Evolutionary conservation across 176 grass and related monocot genomes (phyloP).

Genomic region (Eragrostis nindensis): DNA sequence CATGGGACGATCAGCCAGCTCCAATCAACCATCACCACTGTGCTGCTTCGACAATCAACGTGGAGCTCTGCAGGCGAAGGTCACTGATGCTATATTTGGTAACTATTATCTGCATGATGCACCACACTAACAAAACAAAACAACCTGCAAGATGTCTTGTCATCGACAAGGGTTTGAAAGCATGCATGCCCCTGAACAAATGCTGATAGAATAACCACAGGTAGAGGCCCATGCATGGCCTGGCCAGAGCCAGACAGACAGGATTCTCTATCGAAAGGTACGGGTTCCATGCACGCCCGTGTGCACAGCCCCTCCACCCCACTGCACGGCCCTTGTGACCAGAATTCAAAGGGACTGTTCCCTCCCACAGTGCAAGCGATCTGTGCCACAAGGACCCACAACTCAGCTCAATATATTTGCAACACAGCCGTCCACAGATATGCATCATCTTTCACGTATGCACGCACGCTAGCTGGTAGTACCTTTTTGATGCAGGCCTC

Average conservation of each 20-base stretch:
- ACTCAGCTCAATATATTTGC: slow-evolving; percentile 27
- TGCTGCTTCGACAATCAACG: slow-evolving; percentile 52
- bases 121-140: slow-evolving; percentile 49
- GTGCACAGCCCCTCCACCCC: slow-evolving; percentile 50
- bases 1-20: slow-evolving; percentile 44
- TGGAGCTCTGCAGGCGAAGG: slow-evolving; percentile 42
- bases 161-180: slow-evolving; percentile 47
- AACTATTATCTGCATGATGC: slow-evolving; percentile 63
- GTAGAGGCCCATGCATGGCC: slow-evolving; percentile 43
- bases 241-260: slow-evolving; percentile 45
- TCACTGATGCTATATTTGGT: slow-evolving; percentile 63
- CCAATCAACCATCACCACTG: slow-evolving; percentile 31
- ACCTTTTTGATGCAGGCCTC: slow-evolving; percentile 19
- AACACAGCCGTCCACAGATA: not conserved
- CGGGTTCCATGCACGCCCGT: slow-evolving; percentile 64
- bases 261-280: slow-evolving; percentile 62
- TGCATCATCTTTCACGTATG: slow-evolving; percentile 20
- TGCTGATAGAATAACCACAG: slow-evolving; percentile 34
- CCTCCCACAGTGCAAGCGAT: slow-evolving; percentile 47
- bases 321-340: slow-evolving; percentile 52
- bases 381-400: slow-evolving; percentile 50
- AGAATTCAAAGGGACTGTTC: slow-evolving; percentile 72
- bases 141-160: slow-evolving; percentile 36
- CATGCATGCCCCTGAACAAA: slow-evolving; percentile 38
- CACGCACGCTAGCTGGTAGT: slow-evolving; percentile 11